Percentiles rank a stretch among this genome's conserved stretches.
Evolutionary conservation across 2,329 filamentous ascomycete species (phyloP).

Genomic region (Taxawa tesnikishii): DNA sequence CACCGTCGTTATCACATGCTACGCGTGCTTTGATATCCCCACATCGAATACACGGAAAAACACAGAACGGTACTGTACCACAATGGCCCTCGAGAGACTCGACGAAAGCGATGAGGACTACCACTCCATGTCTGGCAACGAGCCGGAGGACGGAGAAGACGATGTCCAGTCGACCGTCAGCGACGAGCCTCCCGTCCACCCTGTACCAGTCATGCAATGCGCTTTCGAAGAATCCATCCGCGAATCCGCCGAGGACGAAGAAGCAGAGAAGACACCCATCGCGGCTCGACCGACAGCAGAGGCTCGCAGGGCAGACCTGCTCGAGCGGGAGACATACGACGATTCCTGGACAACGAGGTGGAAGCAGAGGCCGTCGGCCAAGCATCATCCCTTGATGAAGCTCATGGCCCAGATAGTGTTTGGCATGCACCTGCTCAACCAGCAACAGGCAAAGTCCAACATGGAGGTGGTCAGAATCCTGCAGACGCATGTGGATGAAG

Average conservation of each 20-base stretch:
- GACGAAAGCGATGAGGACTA: background rate
- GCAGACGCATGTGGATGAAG: constrained; percentile 83
- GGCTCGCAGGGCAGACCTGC: constrained; percentile 51
- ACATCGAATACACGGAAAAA: too few relatives aligned
- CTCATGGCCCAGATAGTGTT: constrained; percentile 87
- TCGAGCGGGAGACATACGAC: constrained; percentile 57
- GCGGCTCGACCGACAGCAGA: constrained; percentile 34
- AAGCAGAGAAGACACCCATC: constrained; percentile 16
- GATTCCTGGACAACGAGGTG: constrained; percentile 62
- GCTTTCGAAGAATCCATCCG: constrained; percentile 74
- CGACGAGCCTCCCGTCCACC: constrained; percentile 46
- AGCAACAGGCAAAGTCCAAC: constrained; percentile 78
- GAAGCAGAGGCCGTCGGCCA: constrained; percentile 62
- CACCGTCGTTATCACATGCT: too few relatives aligned
- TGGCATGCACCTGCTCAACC: constrained; percentile 76
- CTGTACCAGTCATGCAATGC: constrained; percentile 63
- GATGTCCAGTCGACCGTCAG: constrained; percentile 9
- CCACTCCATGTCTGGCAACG: background rate
- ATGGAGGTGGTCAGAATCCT: constrained; percentile 79
- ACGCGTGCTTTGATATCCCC: too few relatives aligned
- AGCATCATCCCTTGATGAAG: constrained; percentile 80
- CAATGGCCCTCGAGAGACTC: background rate
- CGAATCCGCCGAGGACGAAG: constrained; percentile 40
- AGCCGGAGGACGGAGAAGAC: constrained; percentile 2
- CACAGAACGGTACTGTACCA: too few relatives aligned